These are phyloP conservation scores for Pseudocercospora crystallina DNA, from an alignment of 2,329 filamentous ascomycete genomes.

Conservation along the genomic window DNA sequence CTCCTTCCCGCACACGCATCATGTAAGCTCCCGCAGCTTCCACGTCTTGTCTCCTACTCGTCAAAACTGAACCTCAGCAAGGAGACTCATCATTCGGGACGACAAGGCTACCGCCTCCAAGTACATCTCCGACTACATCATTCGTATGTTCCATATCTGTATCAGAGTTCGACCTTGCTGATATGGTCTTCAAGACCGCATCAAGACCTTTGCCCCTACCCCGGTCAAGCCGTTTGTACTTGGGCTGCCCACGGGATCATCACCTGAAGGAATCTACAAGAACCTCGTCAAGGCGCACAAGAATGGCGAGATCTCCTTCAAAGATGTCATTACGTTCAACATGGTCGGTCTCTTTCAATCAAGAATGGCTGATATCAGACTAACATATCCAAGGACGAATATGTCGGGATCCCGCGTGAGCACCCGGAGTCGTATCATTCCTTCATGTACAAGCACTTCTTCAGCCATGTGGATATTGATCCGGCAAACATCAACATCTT, in stretches of 20 bases:
- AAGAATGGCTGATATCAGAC: conserved; percentile 1
- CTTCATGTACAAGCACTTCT: conserved; percentile 93
- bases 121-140: conserved; percentile 80
- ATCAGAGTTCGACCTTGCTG: background rate
- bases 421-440: conserved; percentile 85
- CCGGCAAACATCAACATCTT: conserved; percentile 83
- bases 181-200: conserved; percentile 60
- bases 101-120: conserved; percentile 66
- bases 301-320: conserved; percentile 74
- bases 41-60: background rate
- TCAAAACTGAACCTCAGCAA: conserved; percentile 37
- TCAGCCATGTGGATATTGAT: conserved; percentile 78
- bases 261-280: conserved; percentile 74
- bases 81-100: conserved; percentile 82
- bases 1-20: conserved; percentile 5
- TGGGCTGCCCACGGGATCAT: conserved; percentile 80
- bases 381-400: conserved; percentile 65
- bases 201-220: conserved; percentile 73
- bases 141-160: conserved; percentile 52
- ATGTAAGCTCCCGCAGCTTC: conserved; percentile 16
- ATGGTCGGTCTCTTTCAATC: conserved; percentile 57
- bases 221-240: conserved; percentile 74
- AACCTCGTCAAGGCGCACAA: conserved; percentile 71
- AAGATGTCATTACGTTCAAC: conserved; percentile 88
- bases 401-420: conserved; percentile 77